phyloP scores from a whole-genome alignment of 805 yeast genomes.

The Ogataea thermomethanolica region DNA sequence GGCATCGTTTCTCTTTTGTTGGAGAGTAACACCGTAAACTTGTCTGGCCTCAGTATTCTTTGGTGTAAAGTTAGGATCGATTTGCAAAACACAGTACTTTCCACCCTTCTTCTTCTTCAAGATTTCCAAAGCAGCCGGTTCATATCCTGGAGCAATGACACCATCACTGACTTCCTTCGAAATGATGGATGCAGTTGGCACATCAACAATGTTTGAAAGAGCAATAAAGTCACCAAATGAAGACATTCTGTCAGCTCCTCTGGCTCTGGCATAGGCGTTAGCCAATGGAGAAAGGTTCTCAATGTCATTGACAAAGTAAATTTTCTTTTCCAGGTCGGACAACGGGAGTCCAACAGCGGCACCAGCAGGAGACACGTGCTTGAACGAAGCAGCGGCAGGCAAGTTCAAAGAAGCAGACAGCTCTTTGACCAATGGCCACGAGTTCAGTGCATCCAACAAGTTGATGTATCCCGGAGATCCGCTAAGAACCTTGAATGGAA shows the following conservation, averaged over 20 bases:
- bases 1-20: slow-evolving; percentile 97
- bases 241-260: slow-evolving; percentile 99
- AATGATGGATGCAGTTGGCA: slow-evolving; percentile 94
- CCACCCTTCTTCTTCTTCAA: slow-evolving; percentile 94
- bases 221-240: slow-evolving; percentile 99
- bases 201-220: slow-evolving; percentile 90
- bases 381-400: slow-evolving; percentile 98
- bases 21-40: slow-evolving; percentile 92
- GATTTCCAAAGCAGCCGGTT: slow-evolving; percentile 86
- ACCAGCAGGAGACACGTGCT: slow-evolving; percentile 99
- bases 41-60: slow-evolving; percentile 82
- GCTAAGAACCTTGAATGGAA: slow-evolving; percentile 89
- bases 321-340: slow-evolving; percentile 85
- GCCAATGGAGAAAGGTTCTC: slow-evolving; percentile 96
- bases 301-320: slow-evolving; percentile 92
- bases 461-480: slow-evolving; percentile 99
- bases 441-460: slow-evolving; percentile 91
- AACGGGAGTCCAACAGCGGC: slow-evolving; percentile 96
- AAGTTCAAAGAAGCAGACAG: slow-evolving; percentile 88
- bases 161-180: slow-evolving; percentile 98
- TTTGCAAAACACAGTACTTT: slow-evolving; percentile 93
- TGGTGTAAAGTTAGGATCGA: slow-evolving; percentile 92
- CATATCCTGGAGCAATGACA: slow-evolving; percentile 96
- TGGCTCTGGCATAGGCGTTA: slow-evolving; percentile 97
- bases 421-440: slow-evolving; percentile 99